Evolutionary conservation across 1,284 basidiomycete genomes (phyloP).

Genomic region (Xanthoconium separans): DNA sequence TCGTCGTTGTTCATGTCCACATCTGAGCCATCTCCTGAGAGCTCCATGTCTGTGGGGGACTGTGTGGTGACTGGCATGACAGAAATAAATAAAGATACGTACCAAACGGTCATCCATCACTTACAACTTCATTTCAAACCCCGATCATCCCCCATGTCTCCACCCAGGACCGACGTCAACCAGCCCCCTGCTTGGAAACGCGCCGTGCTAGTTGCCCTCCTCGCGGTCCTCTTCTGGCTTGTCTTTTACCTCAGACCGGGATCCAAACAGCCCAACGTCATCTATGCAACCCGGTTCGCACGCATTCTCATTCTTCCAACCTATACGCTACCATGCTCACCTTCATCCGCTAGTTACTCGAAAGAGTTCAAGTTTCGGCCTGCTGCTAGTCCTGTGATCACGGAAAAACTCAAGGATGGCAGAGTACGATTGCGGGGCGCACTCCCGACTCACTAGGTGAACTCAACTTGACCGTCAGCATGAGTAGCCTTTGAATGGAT

Average conservation of each 20-base stretch:
- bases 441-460: conserved; percentile 23
- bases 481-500: not conserved
- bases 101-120: conserved; percentile 5
- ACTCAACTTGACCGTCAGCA: not conserved
- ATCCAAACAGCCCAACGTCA: conserved; percentile 29
- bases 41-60: conserved; percentile 20
- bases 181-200: conserved; percentile 39
- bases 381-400: conserved; percentile 55
- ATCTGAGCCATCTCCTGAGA: conserved; percentile 26
- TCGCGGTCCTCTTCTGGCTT: conserved; percentile 43
- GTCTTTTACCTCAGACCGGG: conserved; percentile 35
- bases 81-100: not conserved
- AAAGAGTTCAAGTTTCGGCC: conserved; percentile 52
- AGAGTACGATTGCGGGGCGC: conserved; percentile 44
- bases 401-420: conserved; percentile 49
- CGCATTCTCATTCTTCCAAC: too few relatives aligned
- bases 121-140: not conserved
- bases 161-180: not conserved
- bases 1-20: conserved; percentile 24
- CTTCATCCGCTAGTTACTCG: conserved; percentile 42
- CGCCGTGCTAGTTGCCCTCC: conserved; percentile 39
- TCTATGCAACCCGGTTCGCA: conserved; percentile 37
- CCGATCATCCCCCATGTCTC: not conserved
- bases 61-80: conserved; percentile 2
- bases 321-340: not conserved